A percentile compares a stretch with the other conserved stretches of the same genome.
Evolutionary conservation across 306 rosid genomes (phyloP).

Genomic region (Casuarina equisetifolia): DNA sequence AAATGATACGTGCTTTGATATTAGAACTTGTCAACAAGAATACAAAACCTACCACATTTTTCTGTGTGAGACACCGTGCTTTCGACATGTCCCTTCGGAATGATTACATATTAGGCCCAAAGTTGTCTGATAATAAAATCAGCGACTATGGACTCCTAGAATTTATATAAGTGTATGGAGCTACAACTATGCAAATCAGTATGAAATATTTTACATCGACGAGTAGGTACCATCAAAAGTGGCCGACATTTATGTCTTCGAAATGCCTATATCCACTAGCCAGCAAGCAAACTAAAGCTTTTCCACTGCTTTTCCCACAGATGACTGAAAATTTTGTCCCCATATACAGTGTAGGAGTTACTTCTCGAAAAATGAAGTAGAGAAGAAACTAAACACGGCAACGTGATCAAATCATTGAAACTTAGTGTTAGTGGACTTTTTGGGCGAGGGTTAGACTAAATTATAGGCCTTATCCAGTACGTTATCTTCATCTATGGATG

Average conservation of each 20-base stretch:
- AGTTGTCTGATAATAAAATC: not conserved
- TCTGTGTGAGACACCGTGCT: not conserved
- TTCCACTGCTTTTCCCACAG: not conserved
- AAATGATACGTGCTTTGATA: too few species aligned
- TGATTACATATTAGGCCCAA: not conserved
- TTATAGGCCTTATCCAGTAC: not conserved
- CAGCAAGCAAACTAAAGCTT: too few species aligned
- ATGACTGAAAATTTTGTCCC: not conserved
- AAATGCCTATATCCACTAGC: not conserved
- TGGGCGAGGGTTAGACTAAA: not conserved
- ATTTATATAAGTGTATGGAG: not conserved
- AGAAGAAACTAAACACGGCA: not conserved
- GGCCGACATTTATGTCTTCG: constrained; percentile 14
- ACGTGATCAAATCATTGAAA: not conserved
- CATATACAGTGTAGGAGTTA: not conserved
- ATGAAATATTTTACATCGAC: not conserved
- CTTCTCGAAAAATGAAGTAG: not conserved
- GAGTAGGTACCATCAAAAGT: not conserved
- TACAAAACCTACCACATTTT: not conserved
- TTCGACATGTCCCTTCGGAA: not conserved
- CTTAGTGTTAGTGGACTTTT: not conserved
- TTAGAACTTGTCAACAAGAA: too few species aligned
- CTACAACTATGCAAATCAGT: not conserved
- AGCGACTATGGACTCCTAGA: not conserved
- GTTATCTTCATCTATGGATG: not conserved